Evolutionary conservation across 768 basidiomycete species (phyloP), one percentile per base, ranked within the genome.

Genomic region (Amanita exitialis): DNA sequence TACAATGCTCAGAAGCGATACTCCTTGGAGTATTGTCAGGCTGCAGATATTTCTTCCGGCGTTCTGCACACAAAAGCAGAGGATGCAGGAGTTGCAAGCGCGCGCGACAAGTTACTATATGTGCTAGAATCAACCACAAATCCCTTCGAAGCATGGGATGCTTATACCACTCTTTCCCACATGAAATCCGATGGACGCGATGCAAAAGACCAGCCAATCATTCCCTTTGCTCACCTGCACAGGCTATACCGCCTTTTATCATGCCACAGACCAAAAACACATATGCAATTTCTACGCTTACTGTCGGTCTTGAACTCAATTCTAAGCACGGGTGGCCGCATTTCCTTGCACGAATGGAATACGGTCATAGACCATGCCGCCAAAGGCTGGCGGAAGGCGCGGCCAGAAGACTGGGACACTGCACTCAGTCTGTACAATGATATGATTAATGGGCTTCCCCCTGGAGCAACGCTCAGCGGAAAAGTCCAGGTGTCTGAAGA

Each of bases 291-390:
- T 64, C 71, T 81, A 7, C 81, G 79, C 10, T 71, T 90, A 3
- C 69, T 87, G n/a, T 75, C 81, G n/a, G 76, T 88, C 10, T 59
- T 89, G 54, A 74, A 74, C 38, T 72, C 71, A 39, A 66, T 90
- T 36, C 77, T 74, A 52, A 65, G 64, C 18, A 69, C 67, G n/a
- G 81, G 79, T 10, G 83, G 79, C 20, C 66, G 50, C 9, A 62
- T 88, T 28, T 69, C 76, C 55, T 57, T 67, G n/a, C 79, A 79
- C 72, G 78, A 89, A 61, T 90, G 88, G 85, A 90, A 90, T 60
- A 69, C 78, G 6, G 71, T 91, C 41, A 76, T 90, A 53, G 74
- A 83, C 57, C 73, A 71, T 59, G 80, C 82, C 0, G 86, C 80
- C 13, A 76, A 74, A 53, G 83, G 85, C 3, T 79, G 75, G 68